Evolutionary conservation across 2,329 filamentous ascomycete species (phyloP).

Genomic region (Pseudogymnoascus sp.): DNA sequence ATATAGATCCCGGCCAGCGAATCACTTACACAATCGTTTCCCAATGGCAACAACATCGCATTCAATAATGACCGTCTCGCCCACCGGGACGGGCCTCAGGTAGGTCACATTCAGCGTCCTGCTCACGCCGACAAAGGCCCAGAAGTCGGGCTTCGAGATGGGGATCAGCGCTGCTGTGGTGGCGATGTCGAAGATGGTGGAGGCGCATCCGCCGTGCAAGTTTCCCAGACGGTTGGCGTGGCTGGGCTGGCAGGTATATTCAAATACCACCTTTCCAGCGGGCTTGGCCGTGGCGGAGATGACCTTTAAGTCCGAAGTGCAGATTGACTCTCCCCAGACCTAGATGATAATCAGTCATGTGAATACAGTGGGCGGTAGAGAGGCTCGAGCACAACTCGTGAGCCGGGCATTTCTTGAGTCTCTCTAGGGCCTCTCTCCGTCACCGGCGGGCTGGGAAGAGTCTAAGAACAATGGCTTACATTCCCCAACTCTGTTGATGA

Average conservation of each 20-base stretch:
- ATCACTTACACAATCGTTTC: conserved; percentile 38
- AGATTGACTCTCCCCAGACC: conserved; percentile 22
- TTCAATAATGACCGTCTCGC: conserved; percentile 46
- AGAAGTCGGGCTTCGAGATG: conserved; percentile 50
- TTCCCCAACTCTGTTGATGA: not conserved
- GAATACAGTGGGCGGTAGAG: not conserved
- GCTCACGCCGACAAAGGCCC: conserved; percentile 54
- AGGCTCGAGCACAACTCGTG: conserved; percentile 7
- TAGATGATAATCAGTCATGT: conserved; percentile 11
- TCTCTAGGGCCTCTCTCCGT: no score
- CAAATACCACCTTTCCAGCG: conserved; percentile 25
- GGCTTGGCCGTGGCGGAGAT: conserved; percentile 21
- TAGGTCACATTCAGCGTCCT: conserved; percentile 61
- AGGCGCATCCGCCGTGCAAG: conserved; percentile 55
- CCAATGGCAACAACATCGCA: conserved; percentile 54
- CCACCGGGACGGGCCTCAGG: conserved; percentile 53
- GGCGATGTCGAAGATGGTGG: conserved; percentile 59
- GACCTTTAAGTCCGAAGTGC: conserved; percentile 16
- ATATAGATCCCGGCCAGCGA: not conserved
- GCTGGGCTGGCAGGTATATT: conserved; percentile 39
- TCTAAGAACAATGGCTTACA: not conserved
- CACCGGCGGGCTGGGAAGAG: not conserved
- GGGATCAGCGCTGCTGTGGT: conserved; percentile 52
- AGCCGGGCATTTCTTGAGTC: not conserved
- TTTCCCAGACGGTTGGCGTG: conserved; percentile 48